Percentiles rank a stretch among this genome's conserved stretches.
These are phyloP conservation scores for Crithidia mellificae DNA, from an alignment of 208 protist species.

Conservation along the genomic window DNA sequence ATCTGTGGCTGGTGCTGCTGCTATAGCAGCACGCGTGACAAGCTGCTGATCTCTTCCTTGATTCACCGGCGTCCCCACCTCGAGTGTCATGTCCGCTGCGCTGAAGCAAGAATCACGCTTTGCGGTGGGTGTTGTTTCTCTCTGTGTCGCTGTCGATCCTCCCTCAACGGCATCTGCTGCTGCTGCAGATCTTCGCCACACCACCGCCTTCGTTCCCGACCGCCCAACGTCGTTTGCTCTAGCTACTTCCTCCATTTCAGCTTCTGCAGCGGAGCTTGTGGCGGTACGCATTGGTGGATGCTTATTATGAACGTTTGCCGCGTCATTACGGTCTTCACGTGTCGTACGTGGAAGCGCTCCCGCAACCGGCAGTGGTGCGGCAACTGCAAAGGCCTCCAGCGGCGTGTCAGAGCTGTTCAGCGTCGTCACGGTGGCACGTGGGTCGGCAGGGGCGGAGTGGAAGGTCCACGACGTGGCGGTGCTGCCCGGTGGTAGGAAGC, in stretches of 20 bases:
- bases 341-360: slow-evolving; percentile 8
- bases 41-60: too few species aligned
- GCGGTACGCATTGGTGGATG: neutral
- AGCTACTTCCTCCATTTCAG: neutral
- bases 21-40: neutral
- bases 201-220: slow-evolving; percentile 14
- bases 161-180: neutral
- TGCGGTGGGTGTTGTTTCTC: neutral
- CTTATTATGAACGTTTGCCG: too few species aligned
- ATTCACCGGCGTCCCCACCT: too few species aligned
- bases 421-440: neutral
- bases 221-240: neutral
- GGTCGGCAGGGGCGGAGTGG: slow-evolving; percentile 23
- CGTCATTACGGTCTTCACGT: too few species aligned
- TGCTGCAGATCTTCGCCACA: slow-evolving; percentile 25
- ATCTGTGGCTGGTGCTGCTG: neutral
- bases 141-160: neutral
- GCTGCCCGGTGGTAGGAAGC: slow-evolving; percentile 14
- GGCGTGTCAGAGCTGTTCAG: neutral
- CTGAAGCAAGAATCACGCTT: neutral
- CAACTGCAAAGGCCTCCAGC: neutral
- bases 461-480: slow-evolving; percentile 48
- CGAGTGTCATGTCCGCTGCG: too few species aligned
- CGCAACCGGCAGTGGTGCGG: neutral
- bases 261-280: neutral